A percentile compares a stretch with the other conserved stretches of the same genome.
Evolutionary conservation across 495 filamentous ascomycete species (phyloP).

Genomic region (Hypoxylon lienhwacheense): DNA sequence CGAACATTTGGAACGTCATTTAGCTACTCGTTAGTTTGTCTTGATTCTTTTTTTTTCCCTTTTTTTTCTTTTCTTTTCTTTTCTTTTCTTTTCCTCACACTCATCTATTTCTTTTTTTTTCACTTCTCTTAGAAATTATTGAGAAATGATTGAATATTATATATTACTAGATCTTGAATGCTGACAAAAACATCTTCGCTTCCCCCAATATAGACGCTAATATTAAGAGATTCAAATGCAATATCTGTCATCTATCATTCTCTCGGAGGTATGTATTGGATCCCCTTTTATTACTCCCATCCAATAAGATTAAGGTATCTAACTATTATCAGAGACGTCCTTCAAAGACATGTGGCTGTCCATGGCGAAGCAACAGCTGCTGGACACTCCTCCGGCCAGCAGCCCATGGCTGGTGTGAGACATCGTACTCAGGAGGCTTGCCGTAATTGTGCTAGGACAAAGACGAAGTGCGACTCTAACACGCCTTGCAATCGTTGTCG

Average conservation of each 20-base stretch:
- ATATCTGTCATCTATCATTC: conserved; percentile 16
- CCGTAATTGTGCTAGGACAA: conserved; percentile 16
- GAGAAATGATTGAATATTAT: too few relatives aligned
- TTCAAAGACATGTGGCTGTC: conserved; percentile 13
- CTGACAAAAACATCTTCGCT: not conserved
- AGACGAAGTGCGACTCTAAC: conserved; percentile 16
- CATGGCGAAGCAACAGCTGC: conserved; percentile 5
- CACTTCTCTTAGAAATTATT: too few relatives aligned
- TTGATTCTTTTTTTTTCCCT: too few relatives aligned
- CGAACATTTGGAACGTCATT: conserved; percentile 18
- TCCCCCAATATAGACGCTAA: conserved; percentile 9
- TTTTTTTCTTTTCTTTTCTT: not conserved
- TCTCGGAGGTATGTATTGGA: conserved; percentile 6
- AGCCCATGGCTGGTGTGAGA: conserved; percentile 1
- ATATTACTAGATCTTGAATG: too few relatives aligned
- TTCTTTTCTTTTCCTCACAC: too few relatives aligned
- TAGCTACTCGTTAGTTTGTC: conserved; percentile 10
- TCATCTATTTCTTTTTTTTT: too few relatives aligned
- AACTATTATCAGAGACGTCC: conserved; percentile 8
- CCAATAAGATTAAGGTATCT: not conserved
- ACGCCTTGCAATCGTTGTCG: conserved; percentile 16
- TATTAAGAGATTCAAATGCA: conserved; percentile 18
- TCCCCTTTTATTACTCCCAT: not conserved
- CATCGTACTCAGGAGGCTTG: conserved; percentile 12
- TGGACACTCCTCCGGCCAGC: not conserved